Percentiles rank a stretch among this genome's conserved stretches.
phyloP scores from a whole-genome alignment of 139 green algal genomes.

The Chlamydomonas sp. region DNA sequence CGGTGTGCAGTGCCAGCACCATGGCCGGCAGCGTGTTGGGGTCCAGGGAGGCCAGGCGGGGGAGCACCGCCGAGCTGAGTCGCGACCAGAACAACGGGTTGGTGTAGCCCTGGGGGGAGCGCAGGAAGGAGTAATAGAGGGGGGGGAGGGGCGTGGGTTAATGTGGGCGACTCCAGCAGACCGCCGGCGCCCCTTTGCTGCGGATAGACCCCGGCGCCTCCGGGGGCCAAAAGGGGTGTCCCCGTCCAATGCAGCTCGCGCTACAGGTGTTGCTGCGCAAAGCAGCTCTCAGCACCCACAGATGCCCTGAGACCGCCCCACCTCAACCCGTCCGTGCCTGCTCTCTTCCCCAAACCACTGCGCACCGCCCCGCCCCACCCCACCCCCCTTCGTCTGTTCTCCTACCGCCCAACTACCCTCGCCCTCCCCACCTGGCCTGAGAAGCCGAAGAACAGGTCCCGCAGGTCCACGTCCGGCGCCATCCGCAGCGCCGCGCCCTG shows the following conservation, averaged over 20 bases:
- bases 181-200: too few relatives aligned
- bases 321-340: background rate
- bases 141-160: background rate
- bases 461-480: constrained; percentile 10
- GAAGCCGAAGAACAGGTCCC: constrained; percentile 28
- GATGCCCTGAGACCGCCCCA: background rate
- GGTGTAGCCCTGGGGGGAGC: constrained; percentile 10
- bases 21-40: constrained; percentile 30
- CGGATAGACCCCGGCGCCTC: background rate
- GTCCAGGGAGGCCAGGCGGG: constrained; percentile 3
- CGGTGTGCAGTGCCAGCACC: background rate
- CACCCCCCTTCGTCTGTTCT: background rate
- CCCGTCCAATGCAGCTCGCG: background rate
- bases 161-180: background rate
- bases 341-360: background rate
- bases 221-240: background rate
- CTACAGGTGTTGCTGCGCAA: background rate
- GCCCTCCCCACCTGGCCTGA: background rate
- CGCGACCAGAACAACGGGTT: constrained; percentile 33
- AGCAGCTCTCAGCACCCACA: background rate
- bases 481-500: background rate
- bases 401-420: background rate
- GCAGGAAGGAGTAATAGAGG: background rate
- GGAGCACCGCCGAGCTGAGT: constrained; percentile 1
- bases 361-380: background rate